phyloP scores from a whole-genome alignment of 305 asterid genomes.

The Solanum aculeatissimum region DNA sequence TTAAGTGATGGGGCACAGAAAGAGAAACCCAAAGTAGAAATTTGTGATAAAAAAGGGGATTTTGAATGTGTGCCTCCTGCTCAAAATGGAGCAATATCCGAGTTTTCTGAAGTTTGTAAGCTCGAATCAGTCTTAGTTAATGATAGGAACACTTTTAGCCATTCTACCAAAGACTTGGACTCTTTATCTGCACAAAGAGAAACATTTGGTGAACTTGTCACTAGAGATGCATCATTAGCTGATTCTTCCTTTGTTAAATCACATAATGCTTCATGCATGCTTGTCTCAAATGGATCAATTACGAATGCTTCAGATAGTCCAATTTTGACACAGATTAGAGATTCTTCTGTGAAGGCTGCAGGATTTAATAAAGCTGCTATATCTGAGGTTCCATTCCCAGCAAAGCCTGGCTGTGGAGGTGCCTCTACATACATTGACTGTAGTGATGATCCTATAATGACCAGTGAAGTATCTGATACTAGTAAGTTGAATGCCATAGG shows the following conservation, averaged over 20 bases:
- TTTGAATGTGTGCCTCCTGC: background rate
- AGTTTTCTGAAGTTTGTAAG: constrained; percentile 16
- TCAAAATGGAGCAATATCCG: background rate
- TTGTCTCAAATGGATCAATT: constrained; percentile 6
- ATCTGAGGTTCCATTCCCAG: background rate
- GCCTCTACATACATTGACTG: background rate
- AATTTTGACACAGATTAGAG: constrained; percentile 5
- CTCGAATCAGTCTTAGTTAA: constrained; percentile 2
- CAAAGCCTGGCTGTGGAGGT: constrained; percentile 7
- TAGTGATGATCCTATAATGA: constrained; percentile 10
- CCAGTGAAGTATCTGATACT: constrained; percentile 1
- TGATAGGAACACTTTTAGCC: constrained; percentile 9
- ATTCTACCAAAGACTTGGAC: constrained; percentile 1
- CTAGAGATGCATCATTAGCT: constrained; percentile 6
- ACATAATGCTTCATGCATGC: constrained; percentile 5
- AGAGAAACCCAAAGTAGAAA: constrained; percentile 2
- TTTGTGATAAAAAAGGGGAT: background rate
- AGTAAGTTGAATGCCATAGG: constrained; percentile 10
- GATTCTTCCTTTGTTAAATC: constrained; percentile 12
- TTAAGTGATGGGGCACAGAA: background rate
- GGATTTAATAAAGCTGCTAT: background rate
- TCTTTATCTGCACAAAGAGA: constrained; percentile 6
- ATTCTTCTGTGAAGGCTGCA: constrained; percentile 10
- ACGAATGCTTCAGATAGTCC: background rate
- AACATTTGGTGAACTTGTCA: constrained; percentile 8